Percentiles rank a stretch among this genome's conserved stretches.
Evolutionary conservation across 805 yeast genomes (phyloP).

Genomic region (Wickerhamiella siamensis): DNA sequence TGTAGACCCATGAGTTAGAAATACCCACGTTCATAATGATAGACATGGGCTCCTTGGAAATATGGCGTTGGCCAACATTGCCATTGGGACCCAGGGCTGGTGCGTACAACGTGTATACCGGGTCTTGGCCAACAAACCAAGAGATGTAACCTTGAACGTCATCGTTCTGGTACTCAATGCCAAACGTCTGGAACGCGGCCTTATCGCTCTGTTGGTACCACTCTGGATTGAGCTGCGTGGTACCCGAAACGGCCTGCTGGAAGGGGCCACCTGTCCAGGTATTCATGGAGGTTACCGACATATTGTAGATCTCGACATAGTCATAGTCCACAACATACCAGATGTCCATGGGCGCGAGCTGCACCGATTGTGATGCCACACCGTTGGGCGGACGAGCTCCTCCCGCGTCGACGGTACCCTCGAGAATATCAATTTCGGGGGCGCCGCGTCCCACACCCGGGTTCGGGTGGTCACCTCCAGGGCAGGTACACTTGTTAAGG

Average conservation of each 20-base stretch:
- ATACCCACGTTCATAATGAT: slow-evolving; percentile 77
- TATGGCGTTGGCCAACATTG: slow-evolving; percentile 67
- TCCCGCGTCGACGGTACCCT: slow-evolving; percentile 44
- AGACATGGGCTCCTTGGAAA: slow-evolving; percentile 88
- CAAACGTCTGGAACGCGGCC: slow-evolving; percentile 54
- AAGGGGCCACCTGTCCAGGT: slow-evolving; percentile 83
- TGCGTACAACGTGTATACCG: slow-evolving; percentile 61
- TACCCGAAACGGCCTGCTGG: slow-evolving; percentile 85
- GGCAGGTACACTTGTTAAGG: slow-evolving; percentile 64
- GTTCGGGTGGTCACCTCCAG: slow-evolving; percentile 76
- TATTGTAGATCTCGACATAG: slow-evolving; percentile 58
- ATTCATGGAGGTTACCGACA: slow-evolving; percentile 62
- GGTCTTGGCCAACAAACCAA: slow-evolving; percentile 75
- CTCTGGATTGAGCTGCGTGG: slow-evolving; percentile 57
- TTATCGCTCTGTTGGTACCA: slow-evolving; percentile 61
- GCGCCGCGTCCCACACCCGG: slow-evolving; percentile 85
- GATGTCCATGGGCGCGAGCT: slow-evolving; percentile 84
- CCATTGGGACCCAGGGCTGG: slow-evolving; percentile 80
- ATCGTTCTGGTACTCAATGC: slow-evolving; percentile 65
- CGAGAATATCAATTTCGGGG: slow-evolving; percentile 86
- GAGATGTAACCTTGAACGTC: slow-evolving; percentile 56
- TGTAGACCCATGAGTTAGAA: slow-evolving; percentile 85
- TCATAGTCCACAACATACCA: slow-evolving; percentile 90
- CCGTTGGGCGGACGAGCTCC: slow-evolving; percentile 34
- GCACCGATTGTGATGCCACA: slow-evolving; percentile 82